Percentiles rank a stretch among this genome's conserved stretches.
phyloP scores from a whole-genome alignment of 2,329 filamentous ascomycete genomes.

The Arthrobotrys pseudoclavata region DNA sequence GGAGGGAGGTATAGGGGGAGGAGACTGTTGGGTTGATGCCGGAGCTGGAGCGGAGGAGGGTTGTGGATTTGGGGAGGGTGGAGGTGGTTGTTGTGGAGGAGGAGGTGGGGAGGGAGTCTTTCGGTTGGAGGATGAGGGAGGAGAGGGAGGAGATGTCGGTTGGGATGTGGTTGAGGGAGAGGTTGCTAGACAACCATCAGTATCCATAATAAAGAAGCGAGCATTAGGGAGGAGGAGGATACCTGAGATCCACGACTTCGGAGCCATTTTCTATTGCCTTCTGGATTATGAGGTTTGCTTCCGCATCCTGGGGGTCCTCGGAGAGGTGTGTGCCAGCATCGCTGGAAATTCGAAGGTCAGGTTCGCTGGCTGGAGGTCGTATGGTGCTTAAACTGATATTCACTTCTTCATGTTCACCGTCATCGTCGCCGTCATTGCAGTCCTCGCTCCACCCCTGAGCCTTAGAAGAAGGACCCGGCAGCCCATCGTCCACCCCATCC shows the following conservation, averaged over 20 bases:
- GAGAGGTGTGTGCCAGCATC: conserved; percentile 4
- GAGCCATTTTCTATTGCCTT: conserved; percentile 43
- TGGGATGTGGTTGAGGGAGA: conserved; percentile 26
- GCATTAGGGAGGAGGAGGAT: neutral
- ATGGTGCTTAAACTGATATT: conserved; percentile 41
- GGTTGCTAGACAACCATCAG: conserved; percentile 12
- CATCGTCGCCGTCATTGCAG: neutral
- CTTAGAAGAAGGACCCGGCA: conserved; percentile 18
- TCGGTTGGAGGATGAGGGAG: conserved; percentile 31
- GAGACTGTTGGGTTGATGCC: conserved; percentile 30
- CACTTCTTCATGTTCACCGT: conserved; percentile 27
- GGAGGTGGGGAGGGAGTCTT: conserved; percentile 11
- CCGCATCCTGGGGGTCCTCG: conserved; percentile 7
- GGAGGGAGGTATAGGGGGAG: conserved; percentile 35
- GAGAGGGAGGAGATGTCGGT: conserved; percentile 42
- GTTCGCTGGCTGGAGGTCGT: conserved; percentile 21
- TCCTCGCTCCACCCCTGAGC: neutral
- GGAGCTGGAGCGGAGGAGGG: conserved; percentile 36
- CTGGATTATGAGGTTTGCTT: conserved; percentile 47
- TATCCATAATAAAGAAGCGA: neutral
- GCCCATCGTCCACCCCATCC: conserved; percentile 14
- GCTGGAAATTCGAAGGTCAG: conserved; percentile 5
- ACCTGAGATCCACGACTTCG: conserved; percentile 22
- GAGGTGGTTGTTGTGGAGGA: neutral
- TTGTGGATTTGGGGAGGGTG: neutral